Conservation (phyloP, 2,329 filamentous ascomycete species). For the Stachybotrys chartarum region DNA sequence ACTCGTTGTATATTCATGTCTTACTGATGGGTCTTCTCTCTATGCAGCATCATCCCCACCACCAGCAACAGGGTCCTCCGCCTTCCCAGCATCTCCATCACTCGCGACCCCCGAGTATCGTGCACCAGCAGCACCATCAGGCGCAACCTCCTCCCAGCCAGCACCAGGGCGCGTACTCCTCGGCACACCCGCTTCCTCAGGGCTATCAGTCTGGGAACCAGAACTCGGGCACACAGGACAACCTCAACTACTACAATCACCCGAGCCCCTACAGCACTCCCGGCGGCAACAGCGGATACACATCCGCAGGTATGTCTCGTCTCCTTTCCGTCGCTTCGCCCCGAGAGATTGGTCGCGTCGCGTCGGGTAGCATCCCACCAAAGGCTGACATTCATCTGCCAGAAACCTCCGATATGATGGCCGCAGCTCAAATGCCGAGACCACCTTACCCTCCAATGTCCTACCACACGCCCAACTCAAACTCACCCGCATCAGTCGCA, state of each 20-base stretch:
- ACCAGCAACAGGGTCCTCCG: constrained; percentile 65
- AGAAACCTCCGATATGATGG: constrained; percentile 62
- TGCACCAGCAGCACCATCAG: constrained; percentile 67
- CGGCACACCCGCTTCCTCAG: constrained; percentile 56
- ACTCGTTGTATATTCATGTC: constrained; percentile 28
- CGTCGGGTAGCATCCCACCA: constrained; percentile 1
- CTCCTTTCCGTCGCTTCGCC: constrained; percentile 3
- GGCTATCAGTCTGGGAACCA: constrained; percentile 63
- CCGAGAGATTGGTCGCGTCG: not conserved
- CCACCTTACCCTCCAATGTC: constrained; percentile 79
- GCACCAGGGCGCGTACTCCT: constrained; percentile 61
- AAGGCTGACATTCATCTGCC: constrained; percentile 10
- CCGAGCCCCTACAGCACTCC: constrained; percentile 78
- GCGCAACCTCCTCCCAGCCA: constrained; percentile 54
- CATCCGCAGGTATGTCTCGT: constrained; percentile 71
- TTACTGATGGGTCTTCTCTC: constrained; percentile 54
- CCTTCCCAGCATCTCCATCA: constrained; percentile 61
- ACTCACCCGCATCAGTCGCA: constrained; percentile 87
- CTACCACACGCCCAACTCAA: constrained; percentile 92
- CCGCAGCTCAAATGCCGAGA: constrained; percentile 61
- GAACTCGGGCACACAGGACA: constrained; percentile 56
- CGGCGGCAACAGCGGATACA: constrained; percentile 75
- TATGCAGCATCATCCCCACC: constrained; percentile 72
- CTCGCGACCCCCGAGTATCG: constrained; percentile 63
- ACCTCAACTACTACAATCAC: constrained; percentile 67